These are phyloP conservation scores for Nakaseomyces nivariensis DNA, from an alignment of 1,139 yeast genomes.

Conservation along the genomic window DNA sequence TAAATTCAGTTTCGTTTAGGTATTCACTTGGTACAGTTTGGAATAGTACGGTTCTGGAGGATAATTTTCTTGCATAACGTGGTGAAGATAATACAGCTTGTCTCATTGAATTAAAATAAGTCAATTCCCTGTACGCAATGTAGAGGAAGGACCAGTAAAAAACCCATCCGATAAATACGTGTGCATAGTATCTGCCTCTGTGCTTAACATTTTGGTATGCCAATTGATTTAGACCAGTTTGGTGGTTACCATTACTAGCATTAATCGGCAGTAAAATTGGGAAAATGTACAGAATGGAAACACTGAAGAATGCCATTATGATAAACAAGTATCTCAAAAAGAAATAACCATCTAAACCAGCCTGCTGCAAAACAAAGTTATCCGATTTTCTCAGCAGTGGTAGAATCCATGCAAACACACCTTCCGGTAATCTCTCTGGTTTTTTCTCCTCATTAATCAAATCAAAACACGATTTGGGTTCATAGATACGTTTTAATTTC, in stretches of 20 bases:
- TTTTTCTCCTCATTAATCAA: slow-evolving; percentile 40
- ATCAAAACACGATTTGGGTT: slow-evolving; percentile 54
- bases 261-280: slow-evolving; percentile 81
- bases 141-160: slow-evolving; percentile 51
- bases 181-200: slow-evolving; percentile 57
- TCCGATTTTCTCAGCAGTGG: slow-evolving; percentile 48
- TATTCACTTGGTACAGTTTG: slow-evolving; percentile 48
- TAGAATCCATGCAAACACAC: slow-evolving; percentile 48
- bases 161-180: slow-evolving; percentile 61
- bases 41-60: slow-evolving; percentile 58
- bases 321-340: slow-evolving; percentile 68
- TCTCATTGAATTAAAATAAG: slow-evolving; percentile 56
- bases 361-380: slow-evolving; percentile 59
- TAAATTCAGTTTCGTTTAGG: slow-evolving; percentile 42
- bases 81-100: slow-evolving; percentile 64
- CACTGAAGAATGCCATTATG: slow-evolving; percentile 44
- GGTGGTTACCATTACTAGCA: slow-evolving; percentile 63
- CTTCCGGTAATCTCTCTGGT: slow-evolving; percentile 48
- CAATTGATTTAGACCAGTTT: slow-evolving; percentile 48
- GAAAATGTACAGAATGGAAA: slow-evolving; percentile 59
- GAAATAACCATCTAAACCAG: slow-evolving; percentile 88
- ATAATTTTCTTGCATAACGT: slow-evolving; percentile 51
- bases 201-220: slow-evolving; percentile 55
- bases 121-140: slow-evolving; percentile 60
- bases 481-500: slow-evolving; percentile 61